These are phyloP conservation scores for Diaporthe sp. DNA, from an alignment of 2,329 filamentous ascomycete genomes.

Conservation along the genomic window DNA sequence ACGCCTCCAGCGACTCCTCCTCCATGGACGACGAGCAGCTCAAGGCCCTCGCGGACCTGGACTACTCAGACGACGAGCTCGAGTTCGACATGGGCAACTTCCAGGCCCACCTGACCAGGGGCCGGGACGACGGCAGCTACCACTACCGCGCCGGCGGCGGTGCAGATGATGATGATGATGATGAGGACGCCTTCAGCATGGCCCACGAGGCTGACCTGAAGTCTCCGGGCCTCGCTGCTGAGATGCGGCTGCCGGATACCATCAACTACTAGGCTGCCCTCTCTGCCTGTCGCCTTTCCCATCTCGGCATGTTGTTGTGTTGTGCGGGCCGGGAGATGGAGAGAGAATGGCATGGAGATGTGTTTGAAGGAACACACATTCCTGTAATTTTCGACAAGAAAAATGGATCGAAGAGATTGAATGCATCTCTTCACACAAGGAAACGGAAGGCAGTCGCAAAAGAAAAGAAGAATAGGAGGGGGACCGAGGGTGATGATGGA, in stretches of 20 bases:
- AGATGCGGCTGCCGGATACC: constrained; percentile 28
- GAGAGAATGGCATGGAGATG: not conserved
- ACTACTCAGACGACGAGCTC: constrained; percentile 33
- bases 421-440: not conserved
- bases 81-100: constrained; percentile 29
- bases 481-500: not conserved
- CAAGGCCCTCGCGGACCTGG: constrained; percentile 35
- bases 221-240: not conserved
- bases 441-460: not conserved
- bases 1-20: not conserved
- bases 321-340: not conserved
- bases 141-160: not conserved
- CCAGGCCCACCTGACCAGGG: constrained; percentile 24
- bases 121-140: constrained; percentile 15
- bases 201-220: constrained; percentile 24
- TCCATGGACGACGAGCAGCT: constrained; percentile 34
- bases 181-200: not conserved
- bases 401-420: too few species aligned
- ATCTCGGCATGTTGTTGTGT: not conserved
- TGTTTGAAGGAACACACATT: too few species aligned
- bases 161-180: not conserved
- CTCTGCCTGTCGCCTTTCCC: not conserved
- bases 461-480: constrained; percentile 39
- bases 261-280: constrained; percentile 6
- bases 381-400: too few species aligned